A percentile compares a stretch with the other conserved stretches of the same genome.
Evolutionary conservation across 768 basidiomycete species (phyloP).

Genomic region (Pulveroboletus ravenelii): DNA sequence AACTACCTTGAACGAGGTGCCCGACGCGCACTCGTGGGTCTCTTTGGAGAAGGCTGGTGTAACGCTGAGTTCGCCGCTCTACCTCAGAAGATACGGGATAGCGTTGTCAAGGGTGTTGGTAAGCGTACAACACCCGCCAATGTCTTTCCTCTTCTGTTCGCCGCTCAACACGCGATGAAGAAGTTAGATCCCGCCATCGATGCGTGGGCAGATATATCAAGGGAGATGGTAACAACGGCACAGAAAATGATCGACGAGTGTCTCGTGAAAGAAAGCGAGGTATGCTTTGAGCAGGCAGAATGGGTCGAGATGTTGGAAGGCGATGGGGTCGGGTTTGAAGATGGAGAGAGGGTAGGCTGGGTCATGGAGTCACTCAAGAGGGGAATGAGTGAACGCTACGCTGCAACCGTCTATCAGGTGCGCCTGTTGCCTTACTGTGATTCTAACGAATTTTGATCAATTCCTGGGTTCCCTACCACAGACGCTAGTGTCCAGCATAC

Average conservation of each 20-base stretch:
- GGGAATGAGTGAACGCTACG: constrained; percentile 61
- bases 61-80: constrained; percentile 74
- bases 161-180: constrained; percentile 55
- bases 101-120: constrained; percentile 66
- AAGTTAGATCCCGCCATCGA: constrained; percentile 57
- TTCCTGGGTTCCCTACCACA: constrained; percentile 20
- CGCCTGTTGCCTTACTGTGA: constrained; percentile 5
- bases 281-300: constrained; percentile 62
- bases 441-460: not conserved
- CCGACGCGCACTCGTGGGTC: constrained; percentile 68
- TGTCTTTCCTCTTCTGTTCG: constrained; percentile 63
- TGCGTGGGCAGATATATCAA: constrained; percentile 33
- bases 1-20: constrained; percentile 64
- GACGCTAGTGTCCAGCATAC: constrained; percentile 68
- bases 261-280: constrained; percentile 53
- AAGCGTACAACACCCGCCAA: constrained; percentile 65
- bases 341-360: constrained; percentile 73
- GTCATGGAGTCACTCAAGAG: constrained; percentile 62
- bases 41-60: constrained; percentile 90
- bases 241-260: constrained; percentile 61
- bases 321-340: constrained; percentile 71
- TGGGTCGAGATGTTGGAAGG: constrained; percentile 74
- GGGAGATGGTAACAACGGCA: constrained; percentile 62
- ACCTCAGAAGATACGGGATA: constrained; percentile 58
- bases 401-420: constrained; percentile 74